Evolutionary conservation across 805 yeast genomes (phyloP).

Genomic region (Pichia manshurica): DNA sequence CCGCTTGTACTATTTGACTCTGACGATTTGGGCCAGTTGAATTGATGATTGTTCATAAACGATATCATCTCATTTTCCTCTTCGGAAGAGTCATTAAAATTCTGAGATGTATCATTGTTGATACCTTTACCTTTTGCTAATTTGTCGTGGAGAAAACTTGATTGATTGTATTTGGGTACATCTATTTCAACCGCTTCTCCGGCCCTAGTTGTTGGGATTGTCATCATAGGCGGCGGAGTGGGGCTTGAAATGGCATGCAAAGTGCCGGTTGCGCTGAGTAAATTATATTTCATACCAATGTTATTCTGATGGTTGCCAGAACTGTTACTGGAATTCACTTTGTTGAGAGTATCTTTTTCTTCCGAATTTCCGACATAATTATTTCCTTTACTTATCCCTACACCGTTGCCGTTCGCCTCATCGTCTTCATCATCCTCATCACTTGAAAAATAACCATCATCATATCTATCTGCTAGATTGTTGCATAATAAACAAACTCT

Average conservation of each 20-base stretch:
- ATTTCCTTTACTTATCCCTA: too few relatives aligned
- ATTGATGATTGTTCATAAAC: slow-evolving; percentile 29
- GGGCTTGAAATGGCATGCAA: slow-evolving; percentile 32
- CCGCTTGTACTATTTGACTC: slow-evolving; percentile 4
- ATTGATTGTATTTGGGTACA: slow-evolving; percentile 19
- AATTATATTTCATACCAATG: background rate
- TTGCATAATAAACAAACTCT: slow-evolving; percentile 74
- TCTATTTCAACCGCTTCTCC: slow-evolving; percentile 79
- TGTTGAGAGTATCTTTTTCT: too few relatives aligned
- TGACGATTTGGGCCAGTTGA: slow-evolving; percentile 26
- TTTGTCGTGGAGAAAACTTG: background rate
- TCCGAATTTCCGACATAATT: too few relatives aligned
- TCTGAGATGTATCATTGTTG: background rate
- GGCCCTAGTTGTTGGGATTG: slow-evolving; percentile 73
- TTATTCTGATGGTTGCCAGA: background rate
- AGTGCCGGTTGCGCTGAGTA: background rate
- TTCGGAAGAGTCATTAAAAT: slow-evolving; percentile 16
- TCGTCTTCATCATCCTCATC: slow-evolving; percentile 33
- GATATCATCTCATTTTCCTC: slow-evolving; percentile 28
- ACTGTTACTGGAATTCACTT: background rate
- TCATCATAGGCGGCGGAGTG: slow-evolving; percentile 63
- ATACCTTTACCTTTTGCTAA: background rate
- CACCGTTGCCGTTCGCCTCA: background rate
- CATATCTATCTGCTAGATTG: slow-evolving; percentile 56
- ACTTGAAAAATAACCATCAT: slow-evolving; percentile 63